Conservation (phyloP, 2,329 filamentous ascomycete species). For the Pyrenochaeta sp. region DNA sequence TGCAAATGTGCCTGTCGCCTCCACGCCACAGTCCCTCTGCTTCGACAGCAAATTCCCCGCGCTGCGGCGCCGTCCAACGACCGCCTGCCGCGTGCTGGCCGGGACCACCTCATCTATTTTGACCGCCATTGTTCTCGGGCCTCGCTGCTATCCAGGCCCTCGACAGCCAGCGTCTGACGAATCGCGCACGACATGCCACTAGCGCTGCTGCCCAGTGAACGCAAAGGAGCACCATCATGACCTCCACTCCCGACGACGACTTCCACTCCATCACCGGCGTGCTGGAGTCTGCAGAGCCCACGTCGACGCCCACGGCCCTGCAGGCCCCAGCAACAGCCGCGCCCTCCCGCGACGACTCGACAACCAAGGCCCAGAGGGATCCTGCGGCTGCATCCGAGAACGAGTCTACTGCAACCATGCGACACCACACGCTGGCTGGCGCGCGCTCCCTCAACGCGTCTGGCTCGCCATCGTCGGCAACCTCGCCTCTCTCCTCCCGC, state of each 20-base stretch:
- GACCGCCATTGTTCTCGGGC: slow-evolving; percentile 39
- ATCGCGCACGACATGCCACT: slow-evolving; percentile 43
- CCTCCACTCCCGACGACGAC: slow-evolving; percentile 31
- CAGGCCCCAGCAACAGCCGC: slow-evolving; percentile 21
- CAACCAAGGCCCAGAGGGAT: slow-evolving; percentile 19
- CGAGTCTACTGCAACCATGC: slow-evolving; percentile 27
- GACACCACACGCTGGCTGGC: slow-evolving; percentile 35
- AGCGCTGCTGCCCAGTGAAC: slow-evolving; percentile 31
- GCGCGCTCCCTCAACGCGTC: slow-evolving; percentile 41
- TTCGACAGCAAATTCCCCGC: slow-evolving; percentile 30
- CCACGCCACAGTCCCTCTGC: slow-evolving; percentile 32
- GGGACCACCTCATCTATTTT: slow-evolving; percentile 26
- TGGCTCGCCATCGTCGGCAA: slow-evolving; percentile 49
- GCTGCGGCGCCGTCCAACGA: slow-evolving; percentile 39
- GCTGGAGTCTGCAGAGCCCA: slow-evolving; percentile 49
- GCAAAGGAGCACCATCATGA: slow-evolving; percentile 43
- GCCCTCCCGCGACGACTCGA: slow-evolving; percentile 19
- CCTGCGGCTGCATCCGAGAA: slow-evolving; percentile 22
- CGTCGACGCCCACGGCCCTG: slow-evolving; percentile 25
- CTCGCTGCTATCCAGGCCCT: slow-evolving; percentile 33
- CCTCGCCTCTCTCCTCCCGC: slow-evolving; percentile 57
- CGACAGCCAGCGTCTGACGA: slow-evolving; percentile 21
- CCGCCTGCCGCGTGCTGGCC: slow-evolving; percentile 39
- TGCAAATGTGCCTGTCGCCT: slow-evolving; percentile 36
- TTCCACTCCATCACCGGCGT: slow-evolving; percentile 50